Percentiles rank a stretch among this genome's conserved stretches.
phyloP scores from a whole-genome alignment of 1,139 yeast species.

The Yarrowia galli region DNA sequence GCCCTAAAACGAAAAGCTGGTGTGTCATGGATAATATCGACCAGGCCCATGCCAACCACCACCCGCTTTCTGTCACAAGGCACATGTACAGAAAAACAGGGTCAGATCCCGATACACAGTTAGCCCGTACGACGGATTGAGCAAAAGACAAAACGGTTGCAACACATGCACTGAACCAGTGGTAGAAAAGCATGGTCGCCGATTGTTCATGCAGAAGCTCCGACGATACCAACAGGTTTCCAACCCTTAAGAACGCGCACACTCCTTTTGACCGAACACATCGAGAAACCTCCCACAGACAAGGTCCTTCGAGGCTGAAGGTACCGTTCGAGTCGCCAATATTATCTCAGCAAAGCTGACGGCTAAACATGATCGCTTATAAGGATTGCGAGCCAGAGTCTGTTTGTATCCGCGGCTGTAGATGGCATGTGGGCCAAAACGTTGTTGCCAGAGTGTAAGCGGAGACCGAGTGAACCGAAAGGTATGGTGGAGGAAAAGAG shows the following conservation, averaged over 20 bases:
- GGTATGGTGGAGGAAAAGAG: constrained; percentile 10
- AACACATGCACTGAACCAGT: constrained; percentile 2
- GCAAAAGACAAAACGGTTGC: neutral
- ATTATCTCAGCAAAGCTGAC: neutral
- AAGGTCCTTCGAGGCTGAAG: neutral
- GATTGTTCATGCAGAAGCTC: constrained; percentile 21
- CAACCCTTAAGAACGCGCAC: neutral
- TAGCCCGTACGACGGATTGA: too few relatives aligned
- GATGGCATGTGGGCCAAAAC: constrained; percentile 31
- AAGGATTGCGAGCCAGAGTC: constrained; percentile 8
- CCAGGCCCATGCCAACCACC: neutral
- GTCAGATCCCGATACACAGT: neutral
- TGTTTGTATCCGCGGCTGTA: constrained; percentile 29
- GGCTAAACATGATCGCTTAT: neutral
- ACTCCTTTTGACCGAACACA: constrained; percentile 15
- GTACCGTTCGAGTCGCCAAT: neutral
- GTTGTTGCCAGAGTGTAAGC: constrained; percentile 6
- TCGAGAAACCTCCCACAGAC: neutral
- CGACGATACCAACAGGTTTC: neutral
- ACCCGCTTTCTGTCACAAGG: neutral
- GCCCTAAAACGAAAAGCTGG: neutral
- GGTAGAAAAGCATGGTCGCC: constrained; percentile 18
- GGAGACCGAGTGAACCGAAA: constrained; percentile 18
- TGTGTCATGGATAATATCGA: neutral
- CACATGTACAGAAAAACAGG: neutral